These are phyloP conservation scores for Crithidia brevicula DNA, from an alignment of 208 protist genomes.

Conservation along the genomic window DNA sequence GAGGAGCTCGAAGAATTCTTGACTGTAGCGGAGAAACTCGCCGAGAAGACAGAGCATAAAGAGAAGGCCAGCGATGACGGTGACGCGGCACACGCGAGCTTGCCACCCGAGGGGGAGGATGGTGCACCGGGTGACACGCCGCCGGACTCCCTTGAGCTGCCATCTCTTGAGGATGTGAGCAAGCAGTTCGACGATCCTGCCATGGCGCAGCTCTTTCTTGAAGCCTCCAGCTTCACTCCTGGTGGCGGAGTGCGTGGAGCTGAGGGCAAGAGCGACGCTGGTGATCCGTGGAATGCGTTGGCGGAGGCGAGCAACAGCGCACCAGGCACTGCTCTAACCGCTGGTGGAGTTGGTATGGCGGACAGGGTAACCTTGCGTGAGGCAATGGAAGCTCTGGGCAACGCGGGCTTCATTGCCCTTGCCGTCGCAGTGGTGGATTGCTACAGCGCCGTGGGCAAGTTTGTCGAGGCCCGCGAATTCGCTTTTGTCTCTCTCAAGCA, in stretches of 20 bases:
- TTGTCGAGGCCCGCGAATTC: conserved; percentile 90
- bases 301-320: conserved; percentile 23
- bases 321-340: not conserved
- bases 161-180: conserved; percentile 84
- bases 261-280: not conserved
- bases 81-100: not conserved
- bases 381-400: conserved; percentile 64
- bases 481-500: conserved; percentile 72
- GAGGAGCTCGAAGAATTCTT: conserved; percentile 54
- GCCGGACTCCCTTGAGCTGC: conserved; percentile 51
- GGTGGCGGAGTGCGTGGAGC: conserved; percentile 24
- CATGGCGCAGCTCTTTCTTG: conserved; percentile 86
- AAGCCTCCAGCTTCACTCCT: conserved; percentile 56
- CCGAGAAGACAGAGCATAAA: not conserved
- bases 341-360: conserved; percentile 2
- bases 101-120: conserved; percentile 10
- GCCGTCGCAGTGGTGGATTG: conserved; percentile 79
- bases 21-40: not conserved
- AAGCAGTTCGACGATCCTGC: conserved; percentile 74
- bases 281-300: conserved; percentile 15
- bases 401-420: conserved; percentile 65
- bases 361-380: conserved; percentile 75
- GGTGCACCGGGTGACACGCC: conserved; percentile 15
- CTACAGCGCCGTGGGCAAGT: conserved; percentile 84
- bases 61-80: not conserved